Conservation (phyloP, 208 protist genomes). For the Acanthamoeba triangularis region DNA sequence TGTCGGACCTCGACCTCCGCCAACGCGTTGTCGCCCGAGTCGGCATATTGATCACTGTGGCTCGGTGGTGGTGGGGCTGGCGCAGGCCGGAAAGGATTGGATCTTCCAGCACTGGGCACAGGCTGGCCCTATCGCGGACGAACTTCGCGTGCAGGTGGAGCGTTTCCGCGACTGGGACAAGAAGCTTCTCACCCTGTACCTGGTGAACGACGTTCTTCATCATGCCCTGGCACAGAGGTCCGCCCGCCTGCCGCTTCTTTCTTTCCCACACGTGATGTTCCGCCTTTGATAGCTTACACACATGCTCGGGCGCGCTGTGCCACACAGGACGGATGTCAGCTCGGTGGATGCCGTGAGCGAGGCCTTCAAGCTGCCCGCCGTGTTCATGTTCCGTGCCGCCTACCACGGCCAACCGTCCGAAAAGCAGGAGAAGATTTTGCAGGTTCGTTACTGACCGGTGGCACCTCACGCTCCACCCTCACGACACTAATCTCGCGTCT, state of each 20-base stretch:
- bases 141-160: conserved; percentile 40
- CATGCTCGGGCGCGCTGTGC: background rate
- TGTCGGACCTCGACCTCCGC: too few relatives aligned
- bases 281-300: background rate
- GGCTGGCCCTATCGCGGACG: conserved; percentile 6
- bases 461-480: background rate
- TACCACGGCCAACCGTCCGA: conserved; percentile 67
- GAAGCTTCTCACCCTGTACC: conserved; percentile 42
- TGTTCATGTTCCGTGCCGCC: conserved; percentile 73
- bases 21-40: too few relatives aligned
- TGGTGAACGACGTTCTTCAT: conserved; percentile 72
- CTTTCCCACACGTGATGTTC: background rate
- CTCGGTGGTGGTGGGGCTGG: background rate
- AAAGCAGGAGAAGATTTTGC: conserved; percentile 56
- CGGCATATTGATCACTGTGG: too few relatives aligned
- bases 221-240: conserved; percentile 59
- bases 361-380: conserved; percentile 72
- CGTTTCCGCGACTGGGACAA: background rate
- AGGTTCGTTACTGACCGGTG: conserved; percentile 5
- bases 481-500: background rate
- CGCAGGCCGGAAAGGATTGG: conserved; percentile 73
- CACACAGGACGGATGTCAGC: background rate
- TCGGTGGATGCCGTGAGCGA: conserved; percentile 64
- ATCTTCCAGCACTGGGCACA: conserved; percentile 76
- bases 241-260: too few relatives aligned